phyloP scores from a whole-genome alignment of 257 asterid genomes.

The Catharanthus roseus region DNA sequence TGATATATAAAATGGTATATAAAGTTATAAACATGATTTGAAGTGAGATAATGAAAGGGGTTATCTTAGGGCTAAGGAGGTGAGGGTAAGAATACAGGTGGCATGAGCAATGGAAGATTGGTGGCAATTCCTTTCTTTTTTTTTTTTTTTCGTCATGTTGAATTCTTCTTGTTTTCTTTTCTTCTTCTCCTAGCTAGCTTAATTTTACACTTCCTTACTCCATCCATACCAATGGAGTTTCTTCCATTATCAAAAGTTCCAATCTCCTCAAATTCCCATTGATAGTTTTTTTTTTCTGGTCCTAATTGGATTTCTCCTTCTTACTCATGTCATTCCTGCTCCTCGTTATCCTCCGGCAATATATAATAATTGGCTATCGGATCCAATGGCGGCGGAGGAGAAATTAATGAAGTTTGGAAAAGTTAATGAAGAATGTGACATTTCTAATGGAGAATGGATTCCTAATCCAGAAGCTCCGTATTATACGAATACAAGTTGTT shows the following conservation, averaged over 20 bases:
- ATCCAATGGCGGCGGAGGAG: not conserved
- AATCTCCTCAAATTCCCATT: conserved; percentile 7
- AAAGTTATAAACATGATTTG: no score
- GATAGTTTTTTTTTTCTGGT: not conserved
- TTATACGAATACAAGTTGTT: conserved; percentile 23
- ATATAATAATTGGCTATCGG: no score
- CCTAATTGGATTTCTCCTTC: conserved; percentile 2
- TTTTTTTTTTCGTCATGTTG: no score
- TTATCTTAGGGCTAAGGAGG: no score
- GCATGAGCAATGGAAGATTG: no score
- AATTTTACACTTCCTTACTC: no score
- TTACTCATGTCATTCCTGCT: conserved; percentile 13
- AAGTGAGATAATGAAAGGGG: no score
- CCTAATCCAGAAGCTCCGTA: conserved; percentile 28
- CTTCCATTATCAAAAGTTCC: not conserved
- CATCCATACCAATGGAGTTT: conserved; percentile 2
- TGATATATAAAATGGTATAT: no score
- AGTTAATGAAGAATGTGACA: conserved; percentile 16
- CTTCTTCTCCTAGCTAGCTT: not conserved
- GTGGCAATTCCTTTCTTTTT: no score
- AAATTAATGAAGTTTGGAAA: not conserved
- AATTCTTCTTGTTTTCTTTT: no score
- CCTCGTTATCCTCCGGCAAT: conserved; percentile 12
- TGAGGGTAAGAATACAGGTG: no score
- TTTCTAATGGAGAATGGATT: conserved; percentile 29